Conservation (phyloP, 805 yeast species). For the Sporopachydermia quercuum region DNA sequence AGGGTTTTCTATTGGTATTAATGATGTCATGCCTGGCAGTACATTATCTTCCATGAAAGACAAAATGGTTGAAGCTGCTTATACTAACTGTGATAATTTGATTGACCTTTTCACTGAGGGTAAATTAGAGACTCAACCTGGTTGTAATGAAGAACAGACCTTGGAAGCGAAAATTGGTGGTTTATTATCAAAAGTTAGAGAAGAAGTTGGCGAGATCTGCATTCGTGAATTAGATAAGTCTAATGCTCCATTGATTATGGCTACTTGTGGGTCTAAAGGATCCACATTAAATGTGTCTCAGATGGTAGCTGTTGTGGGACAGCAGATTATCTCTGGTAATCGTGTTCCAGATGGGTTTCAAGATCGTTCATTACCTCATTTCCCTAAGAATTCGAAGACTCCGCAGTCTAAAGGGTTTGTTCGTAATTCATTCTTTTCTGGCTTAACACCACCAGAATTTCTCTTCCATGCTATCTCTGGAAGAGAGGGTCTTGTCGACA, state of each 20-base stretch:
- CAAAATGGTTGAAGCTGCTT: slow-evolving; percentile 79
- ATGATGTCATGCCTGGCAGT: slow-evolving; percentile 88
- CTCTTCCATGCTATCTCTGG: slow-evolving; percentile 98
- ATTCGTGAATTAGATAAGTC: slow-evolving; percentile 77
- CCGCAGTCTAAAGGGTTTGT: slow-evolving; percentile 98
- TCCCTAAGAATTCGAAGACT: slow-evolving; percentile 86
- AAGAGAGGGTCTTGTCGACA: slow-evolving; percentile 98
- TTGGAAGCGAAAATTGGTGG: slow-evolving; percentile 97
- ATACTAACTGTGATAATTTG: slow-evolving; percentile 79
- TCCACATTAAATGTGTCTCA: slow-evolving; percentile 95
- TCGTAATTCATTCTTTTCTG: slow-evolving; percentile 86
- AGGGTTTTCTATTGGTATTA: slow-evolving; percentile 94
- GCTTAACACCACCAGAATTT: slow-evolving; percentile 92
- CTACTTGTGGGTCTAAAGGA: slow-evolving; percentile 98
- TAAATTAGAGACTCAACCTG: slow-evolving; percentile 93
- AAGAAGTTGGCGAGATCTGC: slow-evolving; percentile 97
- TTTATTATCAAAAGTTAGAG: slow-evolving; percentile 88
- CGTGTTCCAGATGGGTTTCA: slow-evolving; percentile 99
- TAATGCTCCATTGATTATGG: slow-evolving; percentile 97
- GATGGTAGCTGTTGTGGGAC: slow-evolving; percentile 99
- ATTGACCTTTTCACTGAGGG: slow-evolving; percentile 70
- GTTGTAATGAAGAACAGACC: slow-evolving; percentile 97
- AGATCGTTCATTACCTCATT: slow-evolving; percentile 95
- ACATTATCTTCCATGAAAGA: slow-evolving; percentile 70
- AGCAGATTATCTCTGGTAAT: slow-evolving; percentile 94